These are phyloP conservation scores for Citrus reticulata DNA, from an alignment of 345 rosid species.

Conservation along the genomic window DNA sequence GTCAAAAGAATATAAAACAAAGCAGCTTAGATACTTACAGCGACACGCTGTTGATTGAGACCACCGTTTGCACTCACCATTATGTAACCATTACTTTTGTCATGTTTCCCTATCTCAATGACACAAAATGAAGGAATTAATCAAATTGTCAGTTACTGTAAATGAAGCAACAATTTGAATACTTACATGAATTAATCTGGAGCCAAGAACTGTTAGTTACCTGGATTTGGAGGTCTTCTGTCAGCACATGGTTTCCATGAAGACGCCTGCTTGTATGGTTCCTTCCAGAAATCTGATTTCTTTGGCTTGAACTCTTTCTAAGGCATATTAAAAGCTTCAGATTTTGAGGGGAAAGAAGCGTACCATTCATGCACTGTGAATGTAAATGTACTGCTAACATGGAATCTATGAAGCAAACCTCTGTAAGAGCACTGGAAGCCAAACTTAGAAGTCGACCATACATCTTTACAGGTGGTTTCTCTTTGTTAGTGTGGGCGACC, in stretches of 20 bases:
- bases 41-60: slow-evolving; percentile 94
- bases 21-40: slow-evolving; percentile 51
- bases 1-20: background rate
- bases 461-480: slow-evolving; percentile 54
- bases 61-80: slow-evolving; percentile 91
- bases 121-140: slow-evolving; percentile 6
- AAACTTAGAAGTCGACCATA: slow-evolving; percentile 58
- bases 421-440: slow-evolving; percentile 65
- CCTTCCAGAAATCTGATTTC: slow-evolving; percentile 44
- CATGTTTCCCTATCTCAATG: slow-evolving; percentile 39
- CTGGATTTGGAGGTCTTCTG: slow-evolving; percentile 26
- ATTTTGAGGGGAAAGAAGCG: background rate
- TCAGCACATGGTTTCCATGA: slow-evolving; percentile 86
- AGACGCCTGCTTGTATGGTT: slow-evolving; percentile 48
- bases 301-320: slow-evolving; percentile 58
- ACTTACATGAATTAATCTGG: background rate
- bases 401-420: slow-evolving; percentile 43
- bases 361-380: background rate
- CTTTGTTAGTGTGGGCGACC: slow-evolving; percentile 19
- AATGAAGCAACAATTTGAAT: background rate
- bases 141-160: background rate
- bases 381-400: background rate
- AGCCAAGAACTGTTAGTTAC: slow-evolving; percentile 21
- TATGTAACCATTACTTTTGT: slow-evolving; percentile 57
- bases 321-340: slow-evolving; percentile 19